Evolutionary conservation across 1,284 basidiomycete species (phyloP), one percentile per base, ranked within the genome.

Genomic region (Ustilago shanxiensis): DNA sequence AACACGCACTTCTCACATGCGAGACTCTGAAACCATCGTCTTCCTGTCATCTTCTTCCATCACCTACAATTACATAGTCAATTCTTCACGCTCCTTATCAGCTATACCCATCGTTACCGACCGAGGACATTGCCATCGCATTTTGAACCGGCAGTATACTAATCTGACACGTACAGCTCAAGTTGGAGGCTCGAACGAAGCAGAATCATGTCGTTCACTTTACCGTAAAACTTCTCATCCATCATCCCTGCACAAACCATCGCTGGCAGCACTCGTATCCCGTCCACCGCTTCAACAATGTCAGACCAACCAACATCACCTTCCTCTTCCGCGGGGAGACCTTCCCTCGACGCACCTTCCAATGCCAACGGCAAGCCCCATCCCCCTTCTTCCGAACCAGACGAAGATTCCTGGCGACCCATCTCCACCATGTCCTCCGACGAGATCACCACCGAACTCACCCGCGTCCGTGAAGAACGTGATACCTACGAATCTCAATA

Each of bases 401-500:
- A 45, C 2, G 71, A 64, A 6, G 61, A 51, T 2, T 28, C 26
- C 0, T 70, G 63, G 66, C 18, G 22, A 2, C 31, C 37, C 14
- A 47, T 75, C 22, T 52, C 57, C 16, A 50, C 24, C n/a, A 69
- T 77, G 66, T 49, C 56, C 14, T 31, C 45, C 39, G 14, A 11
- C 16, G 33, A 60, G 2, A 31, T 79, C 16, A 50, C 44, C 14
- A 41, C 50, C 5, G 80, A 83, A 57, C 76, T 84, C 3, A 24
- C 28, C 6, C 61, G 72, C 0, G 71, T 73, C 0, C 73, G 74
- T 11, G 90, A 92, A 72, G 95, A 98, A 88, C 95, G 94, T 86
- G 95, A 97, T 69, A 88, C 89, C 7, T 89, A 95, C 49, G 92
- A 92, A 22, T 88, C 90, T 22, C 95, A 98, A 86, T 97, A 99